Evolutionary conservation across 1,284 basidiomycete species (phyloP).

Genomic region (Cutaneotrichosporon cyanovorans): DNA sequence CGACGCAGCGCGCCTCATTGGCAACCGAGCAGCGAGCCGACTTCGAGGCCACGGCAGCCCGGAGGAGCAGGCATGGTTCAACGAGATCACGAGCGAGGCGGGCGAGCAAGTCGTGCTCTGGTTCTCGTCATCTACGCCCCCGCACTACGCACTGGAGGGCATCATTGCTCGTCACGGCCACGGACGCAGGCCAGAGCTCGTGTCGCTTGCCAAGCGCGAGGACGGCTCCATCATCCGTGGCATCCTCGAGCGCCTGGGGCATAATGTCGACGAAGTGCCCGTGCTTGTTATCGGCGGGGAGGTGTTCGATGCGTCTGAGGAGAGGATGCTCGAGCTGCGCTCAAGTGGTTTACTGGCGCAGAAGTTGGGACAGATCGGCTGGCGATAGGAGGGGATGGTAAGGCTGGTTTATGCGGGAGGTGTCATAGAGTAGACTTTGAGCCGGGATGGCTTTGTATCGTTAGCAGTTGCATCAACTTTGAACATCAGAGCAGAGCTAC

Average conservation of each 20-base stretch:
- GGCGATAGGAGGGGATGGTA: no score
- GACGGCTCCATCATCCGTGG: constrained; percentile 21
- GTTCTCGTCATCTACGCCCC: constrained; percentile 21
- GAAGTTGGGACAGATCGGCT: constrained; percentile 11
- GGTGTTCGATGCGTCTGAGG: constrained; percentile 18
- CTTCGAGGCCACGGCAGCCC: constrained; percentile 19
- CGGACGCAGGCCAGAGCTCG: constrained; percentile 19
- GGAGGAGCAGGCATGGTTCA: constrained; percentile 23
- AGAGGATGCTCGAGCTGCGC: constrained; percentile 21
- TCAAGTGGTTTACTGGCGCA: constrained; percentile 20
- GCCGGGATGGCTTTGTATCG: no score
- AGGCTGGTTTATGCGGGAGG: no score
- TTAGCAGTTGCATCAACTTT: no score
- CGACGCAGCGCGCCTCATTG: constrained; percentile 36
- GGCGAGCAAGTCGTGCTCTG: constrained; percentile 33
- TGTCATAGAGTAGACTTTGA: no score
- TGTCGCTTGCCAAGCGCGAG: constrained; percentile 22
- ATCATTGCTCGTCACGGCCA: constrained; percentile 23
- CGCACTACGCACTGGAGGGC: constrained; percentile 27
- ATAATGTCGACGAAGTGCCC: constrained; percentile 21
- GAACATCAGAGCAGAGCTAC: no score
- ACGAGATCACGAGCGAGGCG: constrained; percentile 26
- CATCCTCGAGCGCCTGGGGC: constrained; percentile 22
- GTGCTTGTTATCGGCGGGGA: constrained; percentile 33
- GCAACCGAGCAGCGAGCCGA: constrained; percentile 19